These are phyloP conservation scores for Xerocomellus intermedius DNA, from an alignment of 768 basidiomycete species.

Conservation along the genomic window DNA sequence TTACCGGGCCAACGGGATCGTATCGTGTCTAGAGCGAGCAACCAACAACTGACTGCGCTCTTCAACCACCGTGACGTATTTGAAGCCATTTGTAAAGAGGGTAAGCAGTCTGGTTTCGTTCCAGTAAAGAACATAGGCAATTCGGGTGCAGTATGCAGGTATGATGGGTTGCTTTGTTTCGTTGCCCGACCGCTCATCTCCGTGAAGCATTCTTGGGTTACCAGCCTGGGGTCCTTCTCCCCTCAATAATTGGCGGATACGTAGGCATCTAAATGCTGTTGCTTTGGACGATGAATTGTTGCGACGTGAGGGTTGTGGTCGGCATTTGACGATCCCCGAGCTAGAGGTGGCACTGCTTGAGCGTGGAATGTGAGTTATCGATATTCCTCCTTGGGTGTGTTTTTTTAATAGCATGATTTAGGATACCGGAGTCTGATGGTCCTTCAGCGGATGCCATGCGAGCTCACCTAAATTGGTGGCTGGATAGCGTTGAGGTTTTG, in stretches of 20 bases:
- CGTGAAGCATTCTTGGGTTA: slow-evolving; percentile 40
- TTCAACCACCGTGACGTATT: slow-evolving; percentile 38
- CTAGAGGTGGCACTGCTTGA: slow-evolving; percentile 68
- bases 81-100: slow-evolving; percentile 35
- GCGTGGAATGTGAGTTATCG: slow-evolving; percentile 66
- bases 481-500: slow-evolving; percentile 44
- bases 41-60: slow-evolving; percentile 44
- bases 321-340: slow-evolving; percentile 49
- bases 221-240: slow-evolving; percentile 38
- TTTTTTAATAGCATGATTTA: too few species aligned
- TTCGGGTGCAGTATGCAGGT: slow-evolving; percentile 57
- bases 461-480: slow-evolving; percentile 62
- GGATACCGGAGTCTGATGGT: slow-evolving; percentile 33
- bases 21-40: slow-evolving; percentile 50
- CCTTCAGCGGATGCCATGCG: slow-evolving; percentile 45
- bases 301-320: slow-evolving; percentile 44
- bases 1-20: slow-evolving; percentile 77
- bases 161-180: slow-evolving; percentile 23
- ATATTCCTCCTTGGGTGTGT: not conserved
- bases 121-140: slow-evolving; percentile 6
- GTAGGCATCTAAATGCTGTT: slow-evolving; percentile 40
- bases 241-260: slow-evolving; percentile 36
- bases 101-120: slow-evolving; percentile 30
- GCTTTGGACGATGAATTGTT: slow-evolving; percentile 65
- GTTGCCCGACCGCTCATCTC: slow-evolving; percentile 12